A percentile compares a stretch with the other conserved stretches of the same genome.
phyloP scores from a whole-genome alignment of 768 basidiomycete species.

The Auricularia heimuer region DNA sequence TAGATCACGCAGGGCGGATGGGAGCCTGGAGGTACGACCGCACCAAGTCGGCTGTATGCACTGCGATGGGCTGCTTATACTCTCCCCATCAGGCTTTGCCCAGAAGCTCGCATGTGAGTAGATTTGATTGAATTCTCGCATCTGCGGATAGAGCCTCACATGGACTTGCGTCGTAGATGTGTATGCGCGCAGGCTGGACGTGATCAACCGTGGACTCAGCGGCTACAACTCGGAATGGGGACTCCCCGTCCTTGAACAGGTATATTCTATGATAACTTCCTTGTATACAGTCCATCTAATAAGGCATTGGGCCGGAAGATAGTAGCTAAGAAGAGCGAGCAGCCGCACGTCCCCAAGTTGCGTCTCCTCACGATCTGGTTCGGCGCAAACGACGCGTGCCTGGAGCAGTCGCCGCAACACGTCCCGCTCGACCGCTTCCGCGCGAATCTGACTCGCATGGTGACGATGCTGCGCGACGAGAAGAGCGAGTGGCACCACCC shows the following conservation, averaged over 20 bases:
- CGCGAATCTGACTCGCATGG: slow-evolving; percentile 51
- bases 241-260: slow-evolving; percentile 69
- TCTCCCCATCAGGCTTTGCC: slow-evolving; percentile 41
- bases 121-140: background rate
- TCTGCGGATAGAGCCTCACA: background rate
- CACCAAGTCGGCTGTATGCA: background rate
- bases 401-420: slow-evolving; percentile 58
- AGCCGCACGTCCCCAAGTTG: slow-evolving; percentile 43
- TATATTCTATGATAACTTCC: slow-evolving; percentile 18
- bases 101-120: slow-evolving; percentile 56
- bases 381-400: slow-evolving; percentile 79
- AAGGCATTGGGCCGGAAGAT: slow-evolving; percentile 28
- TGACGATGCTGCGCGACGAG: slow-evolving; percentile 52
- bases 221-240: slow-evolving; percentile 89
- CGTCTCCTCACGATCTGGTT: slow-evolving; percentile 81
- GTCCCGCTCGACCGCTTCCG: slow-evolving; percentile 60
- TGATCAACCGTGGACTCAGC: slow-evolving; percentile 73
- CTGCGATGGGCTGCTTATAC: slow-evolving; percentile 9
- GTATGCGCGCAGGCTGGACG: slow-evolving; percentile 74
- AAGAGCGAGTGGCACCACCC: slow-evolving; percentile 59
- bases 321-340: slow-evolving; percentile 44
- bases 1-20: slow-evolving; percentile 59
- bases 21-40: slow-evolving; percentile 28
- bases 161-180: slow-evolving; percentile 36
- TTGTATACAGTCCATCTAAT: background rate